Base-by-base conservation (phyloP, 2,329 filamentous ascomycete species). In the Alternaria novae-zelandiae region DNA sequence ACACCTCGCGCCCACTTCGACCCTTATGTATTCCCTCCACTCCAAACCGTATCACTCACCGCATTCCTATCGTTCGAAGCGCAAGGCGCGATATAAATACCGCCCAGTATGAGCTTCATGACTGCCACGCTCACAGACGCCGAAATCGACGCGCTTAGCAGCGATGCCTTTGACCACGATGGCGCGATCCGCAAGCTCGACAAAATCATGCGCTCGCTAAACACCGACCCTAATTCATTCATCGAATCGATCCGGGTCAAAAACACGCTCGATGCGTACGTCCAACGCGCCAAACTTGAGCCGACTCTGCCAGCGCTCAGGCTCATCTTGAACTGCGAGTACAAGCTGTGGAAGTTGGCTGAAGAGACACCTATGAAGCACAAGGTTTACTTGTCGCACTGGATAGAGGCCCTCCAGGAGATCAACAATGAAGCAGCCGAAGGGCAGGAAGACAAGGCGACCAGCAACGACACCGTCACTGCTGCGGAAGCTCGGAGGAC, bases 361-460 rank as follows among this genome's bases (percentile, higher is more conserved):
- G 64, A 72, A 32, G 51, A 57, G 5, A 79, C 71, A 3, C 69
- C 74, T 15, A 67, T 81, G 7, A 66, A 71, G 28, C 61, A 73
- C 47, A 81, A 82, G 44, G 80, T 80, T 2, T 81, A 80, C 62
- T 70, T 82, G 20, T 72, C 74, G 5, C 79, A 82, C 54, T 82
- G 80, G 80, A 75, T 82, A 44, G 78, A 81, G 65, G 71, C 75
- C 1, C 58, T 80, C 5, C 69, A 74, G 58, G 59, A 69, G 6
- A 64, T 73, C 4, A 63, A 68, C 1, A 44, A 21, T 23, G 46
- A 56, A 6, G 28, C 36, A 21, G 21, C 25, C 7, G 17, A 21
- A 20, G 28, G 10, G 9, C n/a, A 23, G 44, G 25, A 28, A 15
- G 41, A 50, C 9, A 30, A 36, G 15, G 20, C 26, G 28, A 20